A percentile compares a stretch with the other conserved stretches of the same genome.
These are phyloP conservation scores for Blastobotrys peoriensis DNA, from an alignment of 805 yeast species.

Conservation along the genomic window DNA sequence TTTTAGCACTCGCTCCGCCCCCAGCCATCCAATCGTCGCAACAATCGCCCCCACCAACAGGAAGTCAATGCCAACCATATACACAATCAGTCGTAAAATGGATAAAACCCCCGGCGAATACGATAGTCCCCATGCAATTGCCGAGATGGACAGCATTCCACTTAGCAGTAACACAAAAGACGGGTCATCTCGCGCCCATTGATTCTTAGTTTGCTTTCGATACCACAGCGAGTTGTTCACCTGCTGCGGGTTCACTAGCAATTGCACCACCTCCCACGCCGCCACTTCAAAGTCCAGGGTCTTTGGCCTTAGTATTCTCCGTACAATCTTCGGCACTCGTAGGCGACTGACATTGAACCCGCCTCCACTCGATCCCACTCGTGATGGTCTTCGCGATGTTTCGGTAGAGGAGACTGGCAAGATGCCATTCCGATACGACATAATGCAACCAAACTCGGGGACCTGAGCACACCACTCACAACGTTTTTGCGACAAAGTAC, in stretches of 20 bases:
- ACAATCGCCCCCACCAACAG: constrained; percentile 60
- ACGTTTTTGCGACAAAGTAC: too few relatives aligned
- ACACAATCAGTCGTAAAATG: constrained; percentile 59
- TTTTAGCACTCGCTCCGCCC: constrained; percentile 58
- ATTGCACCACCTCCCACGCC: constrained; percentile 78
- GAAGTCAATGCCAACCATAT: constrained; percentile 84
- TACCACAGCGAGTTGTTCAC: constrained; percentile 79
- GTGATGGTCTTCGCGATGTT: too few relatives aligned
- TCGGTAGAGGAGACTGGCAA: too few relatives aligned
- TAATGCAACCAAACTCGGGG: too few relatives aligned
- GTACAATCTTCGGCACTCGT: constrained; percentile 24
- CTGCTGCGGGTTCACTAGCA: constrained; percentile 68
- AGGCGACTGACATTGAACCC: background rate
- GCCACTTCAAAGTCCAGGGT: constrained; percentile 91
- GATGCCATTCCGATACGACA: too few relatives aligned
- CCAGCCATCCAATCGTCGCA: constrained; percentile 67
- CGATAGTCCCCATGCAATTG: constrained; percentile 86
- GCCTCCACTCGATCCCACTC: background rate
- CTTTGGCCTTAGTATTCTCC: constrained; percentile 59
- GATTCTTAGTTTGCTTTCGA: constrained; percentile 69
- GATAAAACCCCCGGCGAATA: constrained; percentile 61
- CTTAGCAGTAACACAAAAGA: constrained; percentile 71
- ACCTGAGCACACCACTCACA: too few relatives aligned
- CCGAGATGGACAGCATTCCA: constrained; percentile 61
- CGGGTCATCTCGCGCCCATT: constrained; percentile 91